Conservation (phyloP, 176 grass and related monocot species). For the Thinopyrum elongatum region DNA sequence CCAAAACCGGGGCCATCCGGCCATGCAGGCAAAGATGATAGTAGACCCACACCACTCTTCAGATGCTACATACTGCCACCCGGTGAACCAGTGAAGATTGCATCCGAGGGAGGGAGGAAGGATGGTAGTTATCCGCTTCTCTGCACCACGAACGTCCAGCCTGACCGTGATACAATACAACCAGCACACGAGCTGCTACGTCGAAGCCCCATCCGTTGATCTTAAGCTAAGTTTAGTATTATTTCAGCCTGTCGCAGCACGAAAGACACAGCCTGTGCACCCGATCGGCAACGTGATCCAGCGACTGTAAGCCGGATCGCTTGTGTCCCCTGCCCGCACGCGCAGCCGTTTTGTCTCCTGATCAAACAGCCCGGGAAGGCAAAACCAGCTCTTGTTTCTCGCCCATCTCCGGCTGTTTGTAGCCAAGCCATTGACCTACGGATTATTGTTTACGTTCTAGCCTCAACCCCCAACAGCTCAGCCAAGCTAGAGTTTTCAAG, state of each 20-base stretch:
- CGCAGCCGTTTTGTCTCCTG: conserved; percentile 32
- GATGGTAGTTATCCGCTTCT: no score
- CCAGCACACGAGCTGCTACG: no score
- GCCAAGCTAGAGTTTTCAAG: conserved; percentile 21
- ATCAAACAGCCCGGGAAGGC: conserved; percentile 1
- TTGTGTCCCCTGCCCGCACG: neutral
- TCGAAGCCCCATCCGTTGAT: no score
- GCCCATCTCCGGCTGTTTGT: conserved; percentile 8
- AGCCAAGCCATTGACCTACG: conserved; percentile 7
- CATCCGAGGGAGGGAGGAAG: no score
- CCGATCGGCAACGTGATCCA: conserved; percentile 4
- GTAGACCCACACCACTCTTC: no score
- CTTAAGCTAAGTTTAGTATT: no score
- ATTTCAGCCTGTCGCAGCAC: neutral
- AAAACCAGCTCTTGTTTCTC: conserved; percentile 9
- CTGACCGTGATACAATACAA: no score
- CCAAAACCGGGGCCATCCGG: no score
- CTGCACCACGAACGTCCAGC: no score
- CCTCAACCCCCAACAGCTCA: conserved; percentile 39
- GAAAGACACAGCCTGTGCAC: neutral
- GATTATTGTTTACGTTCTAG: conserved; percentile 30
- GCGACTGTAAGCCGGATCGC: neutral
- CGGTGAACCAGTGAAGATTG: no score
- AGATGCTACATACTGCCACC: no score
- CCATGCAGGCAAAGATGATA: no score